Base-by-base conservation (phyloP, 805 yeast genomes). In the Candida nanaspora region DNA sequence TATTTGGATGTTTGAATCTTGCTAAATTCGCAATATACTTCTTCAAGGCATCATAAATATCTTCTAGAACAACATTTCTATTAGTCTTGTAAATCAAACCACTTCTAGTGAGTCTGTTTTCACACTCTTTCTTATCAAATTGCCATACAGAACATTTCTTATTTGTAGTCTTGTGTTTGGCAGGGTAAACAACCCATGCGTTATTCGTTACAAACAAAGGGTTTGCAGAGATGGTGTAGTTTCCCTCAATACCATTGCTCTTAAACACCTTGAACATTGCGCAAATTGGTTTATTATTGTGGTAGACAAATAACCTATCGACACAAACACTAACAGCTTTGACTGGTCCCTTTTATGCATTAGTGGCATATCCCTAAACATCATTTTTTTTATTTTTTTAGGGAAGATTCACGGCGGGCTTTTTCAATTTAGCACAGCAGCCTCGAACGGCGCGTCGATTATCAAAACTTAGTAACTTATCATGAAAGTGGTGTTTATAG, bases 1-100 rank as follows among this genome's bases (percentile, higher is more conserved):
- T 70, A 47, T 87, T 81, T 0, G 99, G 98, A 58, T 93, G 99
- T 49, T 88, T 83, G 50, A 93, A 66, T 55, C 82, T 84, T 15
- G 94, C 77, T 55, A 89, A 63, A 46, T 82, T 81, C 19, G 76
- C 63, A 2, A 87, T 82, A 51, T 88, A 93, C 22, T 66, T 63
- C 50, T 78, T 73, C 37, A 93, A 64, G 18, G 82, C 68, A 34
- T 77, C 82, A 49, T 78, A 82, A 33, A 76, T 64, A 36, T 89
- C 93, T 33, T 73, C 79, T 37, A 78, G 57, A 2, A 75, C 52
- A 20, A 71, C 57, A 25, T 72, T 62, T 34, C 69, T 72, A 44
- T 74, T 77, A 20, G 74, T 71, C 14, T 67, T 68, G 46, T 65
- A 72, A 19, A 70, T 53, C 3, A 76, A 57, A 6, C 80, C 78